These are phyloP conservation scores for Graphiopsis chlorocephala DNA, from an alignment of 2,329 filamentous ascomycete species.

Conservation along the genomic window DNA sequence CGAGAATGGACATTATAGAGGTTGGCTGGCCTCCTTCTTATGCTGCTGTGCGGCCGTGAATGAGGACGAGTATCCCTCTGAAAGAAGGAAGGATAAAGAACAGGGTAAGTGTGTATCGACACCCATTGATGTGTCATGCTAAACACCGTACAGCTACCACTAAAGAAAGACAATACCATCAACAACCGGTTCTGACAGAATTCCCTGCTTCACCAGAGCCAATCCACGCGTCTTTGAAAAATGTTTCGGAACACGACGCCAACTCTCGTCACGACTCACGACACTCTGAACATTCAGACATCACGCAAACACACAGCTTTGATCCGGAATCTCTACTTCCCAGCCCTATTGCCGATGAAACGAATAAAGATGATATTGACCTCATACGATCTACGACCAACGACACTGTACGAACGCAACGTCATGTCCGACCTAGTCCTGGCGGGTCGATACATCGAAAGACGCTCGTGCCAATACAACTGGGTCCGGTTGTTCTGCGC, in stretches of 20 bases:
- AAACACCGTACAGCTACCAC: background rate
- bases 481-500: constrained; percentile 27
- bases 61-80: constrained; percentile 28
- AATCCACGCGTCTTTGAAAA: background rate
- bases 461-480: constrained; percentile 29
- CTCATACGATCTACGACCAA: background rate
- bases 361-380: background rate
- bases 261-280: constrained; percentile 5
- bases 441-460: constrained; percentile 21
- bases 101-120: constrained; percentile 16
- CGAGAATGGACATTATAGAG: constrained; percentile 28
- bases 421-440: background rate
- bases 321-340: constrained; percentile 23
- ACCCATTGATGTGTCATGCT: background rate
- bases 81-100: constrained; percentile 20
- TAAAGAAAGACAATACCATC: background rate
- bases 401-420: background rate
- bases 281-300: background rate
- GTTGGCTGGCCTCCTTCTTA: constrained; percentile 36
- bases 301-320: constrained; percentile 5
- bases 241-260: background rate
- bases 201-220: background rate
- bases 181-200: background rate
- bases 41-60: constrained; percentile 33
- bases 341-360: background rate